These are phyloP conservation scores for Aspergillus sp. DNA, from an alignment of 2,329 filamentous ascomycete genomes.

Conservation along the genomic window DNA sequence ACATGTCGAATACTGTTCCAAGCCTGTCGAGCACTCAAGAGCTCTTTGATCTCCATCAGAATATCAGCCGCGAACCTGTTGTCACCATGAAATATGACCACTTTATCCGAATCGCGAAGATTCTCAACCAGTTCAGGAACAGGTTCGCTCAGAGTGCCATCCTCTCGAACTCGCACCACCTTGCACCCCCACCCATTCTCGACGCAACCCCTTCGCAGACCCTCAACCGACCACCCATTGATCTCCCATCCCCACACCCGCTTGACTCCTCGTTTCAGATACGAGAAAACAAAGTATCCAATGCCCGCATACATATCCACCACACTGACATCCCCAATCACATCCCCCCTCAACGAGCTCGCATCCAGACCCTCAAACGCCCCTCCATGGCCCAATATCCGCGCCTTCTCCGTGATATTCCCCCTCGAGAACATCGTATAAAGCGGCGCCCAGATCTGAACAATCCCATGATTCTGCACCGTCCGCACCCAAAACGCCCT, in stretches of 20 bases:
- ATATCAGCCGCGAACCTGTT: conserved; percentile 57
- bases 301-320: conserved; percentile 91
- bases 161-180: conserved; percentile 49
- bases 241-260: conserved; percentile 84
- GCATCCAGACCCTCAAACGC: conserved; percentile 36
- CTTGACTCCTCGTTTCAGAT: conserved; percentile 66
- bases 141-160: conserved; percentile 26
- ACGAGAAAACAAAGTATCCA: conserved; percentile 89
- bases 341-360: conserved; percentile 22
- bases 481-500: conserved; percentile 75
- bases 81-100: conserved; percentile 69
- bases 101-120: conserved; percentile 49
- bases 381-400: conserved; percentile 57
- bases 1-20: conserved; percentile 53
- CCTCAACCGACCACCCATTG: conserved; percentile 85
- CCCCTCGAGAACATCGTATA: conserved; percentile 95
- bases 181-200: conserved; percentile 66
- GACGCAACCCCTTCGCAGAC: conserved; percentile 70
- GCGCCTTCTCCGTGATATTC: conserved; percentile 84
- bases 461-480: conserved; percentile 72
- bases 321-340: conserved; percentile 34
- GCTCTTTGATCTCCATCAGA: conserved; percentile 32
- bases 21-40: conserved; percentile 30
- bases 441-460: conserved; percentile 81
- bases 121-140: conserved; percentile 33